A percentile compares a stretch with the other conserved stretches of the same genome.
These are phyloP conservation scores for Colletotrichum incanum DNA, from an alignment of 2,329 filamentous ascomycete species.

Conservation along the genomic window DNA sequence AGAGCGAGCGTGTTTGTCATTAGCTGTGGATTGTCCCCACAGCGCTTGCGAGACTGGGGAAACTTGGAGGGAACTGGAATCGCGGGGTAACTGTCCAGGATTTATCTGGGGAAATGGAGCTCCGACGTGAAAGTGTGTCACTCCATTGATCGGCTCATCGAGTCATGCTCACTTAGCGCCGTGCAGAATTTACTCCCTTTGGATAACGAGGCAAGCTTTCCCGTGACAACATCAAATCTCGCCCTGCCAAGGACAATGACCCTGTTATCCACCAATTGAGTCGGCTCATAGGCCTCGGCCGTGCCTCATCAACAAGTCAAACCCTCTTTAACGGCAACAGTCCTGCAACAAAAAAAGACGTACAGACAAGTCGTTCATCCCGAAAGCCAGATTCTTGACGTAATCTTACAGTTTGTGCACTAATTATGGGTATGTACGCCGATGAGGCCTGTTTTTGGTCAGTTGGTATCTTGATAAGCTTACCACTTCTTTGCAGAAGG, in stretches of 20 bases:
- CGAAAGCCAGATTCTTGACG: too few relatives aligned
- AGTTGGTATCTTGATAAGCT: too few relatives aligned
- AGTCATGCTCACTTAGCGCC: not conserved
- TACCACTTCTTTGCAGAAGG: too few relatives aligned
- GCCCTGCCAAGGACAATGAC: not conserved
- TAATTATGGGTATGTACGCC: too few relatives aligned
- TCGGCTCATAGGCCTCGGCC: too few relatives aligned
- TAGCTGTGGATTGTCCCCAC: not conserved
- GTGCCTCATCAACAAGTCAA: too few relatives aligned
- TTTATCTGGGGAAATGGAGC: conserved; percentile 25
- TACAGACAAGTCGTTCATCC: too few relatives aligned
- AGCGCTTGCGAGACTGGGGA: not conserved
- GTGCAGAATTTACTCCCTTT: not conserved
- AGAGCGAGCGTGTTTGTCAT: not conserved
- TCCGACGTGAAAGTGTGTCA: not conserved
- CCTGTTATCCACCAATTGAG: not conserved
- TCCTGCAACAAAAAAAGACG: not conserved
- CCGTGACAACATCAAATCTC: not conserved
- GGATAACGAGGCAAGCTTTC: not conserved
- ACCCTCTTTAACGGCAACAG: too few relatives aligned
- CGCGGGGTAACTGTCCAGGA: conserved; percentile 19
- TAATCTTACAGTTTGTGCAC: too few relatives aligned
- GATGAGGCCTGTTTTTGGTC: too few relatives aligned
- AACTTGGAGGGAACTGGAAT: conserved; percentile 10
- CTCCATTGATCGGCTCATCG: not conserved